Base-by-base conservation (phyloP, 2,329 filamentous ascomycete species). In the Beauveria bassiana region DNA sequence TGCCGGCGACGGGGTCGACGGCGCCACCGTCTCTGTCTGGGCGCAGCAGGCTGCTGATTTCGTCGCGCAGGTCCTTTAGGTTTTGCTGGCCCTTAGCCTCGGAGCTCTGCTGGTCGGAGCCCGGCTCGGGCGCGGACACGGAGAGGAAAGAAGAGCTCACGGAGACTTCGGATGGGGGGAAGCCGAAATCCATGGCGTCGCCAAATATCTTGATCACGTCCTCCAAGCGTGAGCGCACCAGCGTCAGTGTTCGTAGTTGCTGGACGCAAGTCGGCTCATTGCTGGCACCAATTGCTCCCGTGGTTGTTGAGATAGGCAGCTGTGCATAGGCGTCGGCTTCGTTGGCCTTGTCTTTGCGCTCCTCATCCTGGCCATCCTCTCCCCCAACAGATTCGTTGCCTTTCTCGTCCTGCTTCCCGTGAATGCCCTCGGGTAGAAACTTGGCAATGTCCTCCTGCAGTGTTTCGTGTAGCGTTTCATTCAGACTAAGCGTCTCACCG, bases 151-250 rank as follows among this genome's bases (percentile, higher is more conserved):
- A 92, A 1, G 91, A 93, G 51, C 88, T 85, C 61, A 96, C 84
- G 0, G 90, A 93, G 14, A 93, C 76, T 70, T 96, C 92, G 0
- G 90, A 96, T 0, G 93, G 93, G 1, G 93, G 91, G 55, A 97
- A 86, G 1, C 91, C 89, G 82, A 96, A 98, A 68, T 96, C 89
- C 90, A 98, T 96, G 38, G 95, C 93, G 68, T 96, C 89, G 46
- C 93, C 93, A 72, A 99, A 99, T 1, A 88, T 89, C 72, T 90
- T 89, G 69, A 98, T 92, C 26, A 98, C 93, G 1, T 86, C 83
- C 66, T 98, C 93, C 18, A 99, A 82, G n/a, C 92, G 88, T 1
- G 85, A 78, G 56, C 93, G 89, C 31, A 98, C 91, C 47, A 89
- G 82, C 3, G 89, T 90, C 43, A 99, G 80, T 16, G 89, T 96